Evolutionary conservation across 495 filamentous ascomycete species (phyloP), one percentile per base, ranked within the genome.

Genomic region (Penicillium robsamsonii): DNA sequence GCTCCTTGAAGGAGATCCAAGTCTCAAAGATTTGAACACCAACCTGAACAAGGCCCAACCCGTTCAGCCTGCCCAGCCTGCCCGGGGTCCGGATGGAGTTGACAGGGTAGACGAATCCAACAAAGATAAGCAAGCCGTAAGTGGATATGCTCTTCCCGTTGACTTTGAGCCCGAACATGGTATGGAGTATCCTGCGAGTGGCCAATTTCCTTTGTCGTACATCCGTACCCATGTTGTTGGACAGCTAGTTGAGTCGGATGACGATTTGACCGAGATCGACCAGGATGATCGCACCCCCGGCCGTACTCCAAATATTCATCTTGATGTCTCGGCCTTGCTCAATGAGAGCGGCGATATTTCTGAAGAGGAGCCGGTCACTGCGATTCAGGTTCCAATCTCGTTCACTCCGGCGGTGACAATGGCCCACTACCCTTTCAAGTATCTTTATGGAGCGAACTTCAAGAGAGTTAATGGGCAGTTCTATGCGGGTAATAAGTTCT

Each of bases 321-420:
- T 18, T 31, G 29, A 33, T 10, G 0, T 3, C 1, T 6, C 25
- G 50, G 10, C 5, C 11, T 0, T 17, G 15, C 9, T 4, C 35
- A n/a, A 30, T 10, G 24, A 51, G 7, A 4, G 7, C 15, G 22
- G 27, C 30, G 29, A 8, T 7, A 1, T 1, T 20, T 15, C 41
- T 4, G 25, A 38, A 5, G n/a, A n/a, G 6, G 12, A 17, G 3
- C 20, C 6, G 22, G 15, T 25, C 13, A 46, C 24, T 17, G 18
- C 45, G 13, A 29, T 54, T 25, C 40, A 17, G 5, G 50, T 51
- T n/a, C 53, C 66, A 27, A 64, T 69, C 15, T 59, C 46, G 4
- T 92, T 91, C 68, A 82, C 75, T 52, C 84, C 87, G 1, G 83
- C 87, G 56, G 61, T 75, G 13, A 73, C 83, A 1, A 70, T 92